These are phyloP conservation scores for Conticribra weissflogii DNA, from an alignment of 108 stramenopile genomes.

Conservation along the genomic window DNA sequence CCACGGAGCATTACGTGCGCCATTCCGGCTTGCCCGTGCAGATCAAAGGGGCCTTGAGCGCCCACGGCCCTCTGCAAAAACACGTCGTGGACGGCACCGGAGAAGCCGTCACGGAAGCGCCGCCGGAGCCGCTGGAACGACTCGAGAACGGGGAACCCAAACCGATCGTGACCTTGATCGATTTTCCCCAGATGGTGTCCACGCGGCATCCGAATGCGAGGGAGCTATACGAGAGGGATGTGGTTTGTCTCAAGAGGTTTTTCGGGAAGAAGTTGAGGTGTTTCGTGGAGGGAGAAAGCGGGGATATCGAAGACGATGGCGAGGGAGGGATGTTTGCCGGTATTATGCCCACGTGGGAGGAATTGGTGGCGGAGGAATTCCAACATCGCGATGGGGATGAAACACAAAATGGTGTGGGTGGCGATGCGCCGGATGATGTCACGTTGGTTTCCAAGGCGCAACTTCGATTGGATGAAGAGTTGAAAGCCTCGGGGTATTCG, in stretches of 20 bases:
- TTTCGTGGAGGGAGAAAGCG: conserved; percentile 63
- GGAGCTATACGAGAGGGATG: conserved; percentile 94
- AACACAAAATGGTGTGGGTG: conserved; percentile 16
- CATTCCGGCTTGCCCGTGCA: conserved; percentile 83
- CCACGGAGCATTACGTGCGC: conserved; percentile 76
- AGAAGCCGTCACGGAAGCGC: conserved; percentile 56
- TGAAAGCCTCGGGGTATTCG: conserved; percentile 82
- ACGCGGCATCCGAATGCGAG: conserved; percentile 95
- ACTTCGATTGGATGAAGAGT: conserved; percentile 78
- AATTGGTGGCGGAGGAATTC: conserved; percentile 41
- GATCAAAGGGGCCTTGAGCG: conserved; percentile 73
- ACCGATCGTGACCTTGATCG: conserved; percentile 95
- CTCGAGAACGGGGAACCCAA: conserved; percentile 84
- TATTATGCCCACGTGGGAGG: conserved; percentile 71
- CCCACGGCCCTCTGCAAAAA: conserved; percentile 67
- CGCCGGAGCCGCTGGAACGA: conserved; percentile 64
- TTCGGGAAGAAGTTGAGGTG: conserved; percentile 89
- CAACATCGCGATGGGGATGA: conserved; percentile 15
- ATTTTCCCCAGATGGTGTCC: conserved; percentile 99
- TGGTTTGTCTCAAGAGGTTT: conserved; percentile 81
- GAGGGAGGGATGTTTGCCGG: conserved; percentile 20
- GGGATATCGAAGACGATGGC: conserved; percentile 23
- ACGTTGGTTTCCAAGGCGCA: conserved; percentile 47
- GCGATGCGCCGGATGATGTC: conserved; percentile 41
- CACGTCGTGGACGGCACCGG: conserved; percentile 69